Base-by-base conservation (phyloP, 2,329 filamentous ascomycete species). In the Acephala macrosclerotiorum region DNA sequence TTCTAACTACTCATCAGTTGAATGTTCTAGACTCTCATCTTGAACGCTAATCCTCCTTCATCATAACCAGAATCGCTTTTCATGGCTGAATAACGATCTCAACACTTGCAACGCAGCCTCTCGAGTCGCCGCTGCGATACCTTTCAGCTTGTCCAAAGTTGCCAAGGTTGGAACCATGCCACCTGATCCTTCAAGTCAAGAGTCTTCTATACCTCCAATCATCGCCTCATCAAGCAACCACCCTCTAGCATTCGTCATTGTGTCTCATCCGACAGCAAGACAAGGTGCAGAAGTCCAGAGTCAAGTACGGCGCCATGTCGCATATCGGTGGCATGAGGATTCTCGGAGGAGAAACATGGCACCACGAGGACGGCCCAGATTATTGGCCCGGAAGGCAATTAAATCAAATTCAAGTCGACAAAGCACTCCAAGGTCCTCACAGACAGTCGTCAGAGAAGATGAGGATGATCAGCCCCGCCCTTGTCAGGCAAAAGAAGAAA, bases 271-370 rank as follows among this genome's bases (percentile, higher is more conserved):
- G 22, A 20, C 45, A 11, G 20, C n/a, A 2, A n/a, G 45, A n/a
- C n/a, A 11, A 22, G 45, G 25, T 25, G 45, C 7, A 7, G n/a
- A 11, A 12, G n/a, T 49, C 45, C 45, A 49, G n/a, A 49, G 20
- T 18, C 45, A 49, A 49, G 45, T 49, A 7, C 45, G 45, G 45
- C n/a, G 45, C 9, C 45, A 49, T 22, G 45, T 49, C 9, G 45
- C 45, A 49, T 49, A 49, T 49, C 45, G 45, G 18, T 49, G 45
- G 45, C 45, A 49, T 7, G 45, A 49, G n/a, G 45, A 49, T 49
- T 22, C 45, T 22, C n/a, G 45, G 45, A 20, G 45, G 14, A 49
- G 45, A 22, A 49, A 11, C 45, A 49, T 11, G 20, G 11, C 20
- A 22, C 11, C 20, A 22, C n/a, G 20, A 25, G 18, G 18, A 22